phyloP scores from a whole-genome alignment of 2,329 filamentous ascomycete genomes.

The Fusarium oligoseptatum region DNA sequence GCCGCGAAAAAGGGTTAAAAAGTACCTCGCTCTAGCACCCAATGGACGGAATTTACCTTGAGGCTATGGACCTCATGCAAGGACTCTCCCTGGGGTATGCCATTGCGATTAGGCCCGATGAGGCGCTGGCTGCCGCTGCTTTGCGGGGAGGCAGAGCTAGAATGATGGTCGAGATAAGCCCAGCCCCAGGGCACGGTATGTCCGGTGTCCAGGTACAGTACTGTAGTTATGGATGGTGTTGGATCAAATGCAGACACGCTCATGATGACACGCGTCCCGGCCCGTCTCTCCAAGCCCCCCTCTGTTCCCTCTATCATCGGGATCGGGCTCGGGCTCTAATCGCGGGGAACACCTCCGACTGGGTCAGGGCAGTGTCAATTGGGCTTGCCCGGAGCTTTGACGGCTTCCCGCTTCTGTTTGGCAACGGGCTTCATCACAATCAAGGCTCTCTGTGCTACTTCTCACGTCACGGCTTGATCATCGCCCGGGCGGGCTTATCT shows the following conservation, averaged over 20 bases:
- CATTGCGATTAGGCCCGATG: constrained; percentile 18
- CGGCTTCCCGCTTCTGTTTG: background rate
- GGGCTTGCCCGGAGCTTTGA: background rate
- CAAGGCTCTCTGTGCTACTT: background rate
- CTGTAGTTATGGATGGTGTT: background rate
- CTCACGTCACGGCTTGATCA: constrained; percentile 38
- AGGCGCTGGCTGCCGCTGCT: constrained; percentile 21
- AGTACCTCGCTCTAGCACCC: background rate
- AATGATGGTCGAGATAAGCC: background rate
- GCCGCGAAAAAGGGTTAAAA: constrained; percentile 23
- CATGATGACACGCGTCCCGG: constrained; percentile 30
- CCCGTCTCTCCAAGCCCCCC: constrained; percentile 11
- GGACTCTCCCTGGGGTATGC: constrained; percentile 16
- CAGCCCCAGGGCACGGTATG: background rate
- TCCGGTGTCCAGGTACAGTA: background rate
- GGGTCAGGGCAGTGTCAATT: background rate
- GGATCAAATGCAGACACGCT: background rate
- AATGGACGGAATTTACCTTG: constrained; percentile 30
- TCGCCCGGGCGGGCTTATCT: constrained; percentile 4
- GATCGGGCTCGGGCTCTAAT: constrained; percentile 6
- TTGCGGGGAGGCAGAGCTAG: background rate
- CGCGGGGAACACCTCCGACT: constrained; percentile 21
- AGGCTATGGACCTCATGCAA: constrained; percentile 27
- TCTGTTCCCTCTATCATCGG: constrained; percentile 25
- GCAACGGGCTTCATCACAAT: background rate